Evolutionary conservation across 257 asterid species (phyloP), one percentile per base, ranked within the genome.

Genomic region (Asclepias syriaca): DNA sequence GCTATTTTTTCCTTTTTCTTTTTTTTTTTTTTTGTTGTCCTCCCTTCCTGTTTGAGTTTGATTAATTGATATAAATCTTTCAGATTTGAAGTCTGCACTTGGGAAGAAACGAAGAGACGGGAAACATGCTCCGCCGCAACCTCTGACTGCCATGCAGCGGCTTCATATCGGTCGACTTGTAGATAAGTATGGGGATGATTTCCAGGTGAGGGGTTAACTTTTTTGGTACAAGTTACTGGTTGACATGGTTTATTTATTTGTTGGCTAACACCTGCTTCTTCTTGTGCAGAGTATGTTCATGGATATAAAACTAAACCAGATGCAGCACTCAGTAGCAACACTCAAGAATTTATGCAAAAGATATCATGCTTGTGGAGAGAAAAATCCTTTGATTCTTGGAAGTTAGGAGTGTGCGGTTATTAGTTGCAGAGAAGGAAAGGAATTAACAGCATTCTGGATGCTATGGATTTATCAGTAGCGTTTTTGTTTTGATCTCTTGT

Each of bases 71-170:
- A 71, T 71, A 50, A 32, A 11, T 45, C 48, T 57, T 68, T 16
- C 66, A 91, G 99, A 95, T 85, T 86, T 95, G 21, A 95, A 95
- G 85, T 70, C 95, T 0, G 95, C 98, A 43, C 86, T 95, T 68
- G 95, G 98, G 58, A 95, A 95, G 89, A 89, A 82, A 73, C 86
- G 96, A 69, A 72, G 75, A 32, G 99, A 95, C 82, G 97, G 98
- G 15, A 81, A 79, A 72, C 77, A 68, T 70, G 61, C 87, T 0
- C 82, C 92, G 50, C 85, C 79, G 71, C 99, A 88, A 77, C 96
- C 99, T 39, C 90, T 95, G 32, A 92, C 99, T 8, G 50, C 92
- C 56, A 83, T 79, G 43, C 99, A 95, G 78, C 85, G 98, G 68
- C 8, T 81, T 76, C 83, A 90, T 48, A 83, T 90, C 69, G 54